These are phyloP conservation scores for Solanum piurae DNA, from an alignment of 257 asterid species.

Conservation along the genomic window DNA sequence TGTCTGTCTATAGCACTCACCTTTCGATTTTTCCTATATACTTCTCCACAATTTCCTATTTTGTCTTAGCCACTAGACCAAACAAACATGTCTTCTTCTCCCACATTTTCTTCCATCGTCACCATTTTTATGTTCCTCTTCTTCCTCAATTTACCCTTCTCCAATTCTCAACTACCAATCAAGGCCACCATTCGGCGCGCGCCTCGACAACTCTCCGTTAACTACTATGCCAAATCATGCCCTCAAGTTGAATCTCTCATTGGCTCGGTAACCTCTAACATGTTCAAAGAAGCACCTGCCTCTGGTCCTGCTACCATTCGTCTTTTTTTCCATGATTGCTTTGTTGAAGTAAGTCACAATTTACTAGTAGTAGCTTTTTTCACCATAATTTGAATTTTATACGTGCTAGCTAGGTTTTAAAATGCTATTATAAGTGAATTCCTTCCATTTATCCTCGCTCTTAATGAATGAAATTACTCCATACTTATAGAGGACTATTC, in stretches of 20 bases:
- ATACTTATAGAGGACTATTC: neutral
- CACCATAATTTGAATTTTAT: neutral
- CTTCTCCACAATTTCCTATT: slow-evolving; percentile 13
- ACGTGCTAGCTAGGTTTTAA: neutral
- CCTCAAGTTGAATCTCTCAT: slow-evolving; percentile 73
- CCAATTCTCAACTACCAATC: neutral
- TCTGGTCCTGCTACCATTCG: slow-evolving; percentile 94
- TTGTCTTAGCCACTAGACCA: slow-evolving; percentile 16
- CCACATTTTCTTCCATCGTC: slow-evolving; percentile 9
- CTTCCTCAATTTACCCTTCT: slow-evolving; percentile 3
- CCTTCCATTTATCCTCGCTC: neutral
- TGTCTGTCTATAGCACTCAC: slow-evolving; percentile 7
- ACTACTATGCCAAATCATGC: slow-evolving; percentile 64
- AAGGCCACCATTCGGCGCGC: neutral
- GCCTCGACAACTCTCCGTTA: slow-evolving; percentile 37
- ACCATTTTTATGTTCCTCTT: slow-evolving; percentile 11
- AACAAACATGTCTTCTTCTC: neutral
- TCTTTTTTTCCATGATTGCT: slow-evolving; percentile 96
- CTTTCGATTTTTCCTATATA: slow-evolving; percentile 1
- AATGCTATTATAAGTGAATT: neutral
- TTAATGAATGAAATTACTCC: neutral
- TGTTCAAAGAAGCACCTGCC: slow-evolving; percentile 58
- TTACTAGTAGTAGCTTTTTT: neutral
- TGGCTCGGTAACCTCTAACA: slow-evolving; percentile 58
- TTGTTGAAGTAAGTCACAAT: slow-evolving; percentile 40